A percentile compares a stretch with the other conserved stretches of the same genome.
Conservation (phyloP, 805 yeast genomes). For the Maudiozyma turicensis region DNA sequence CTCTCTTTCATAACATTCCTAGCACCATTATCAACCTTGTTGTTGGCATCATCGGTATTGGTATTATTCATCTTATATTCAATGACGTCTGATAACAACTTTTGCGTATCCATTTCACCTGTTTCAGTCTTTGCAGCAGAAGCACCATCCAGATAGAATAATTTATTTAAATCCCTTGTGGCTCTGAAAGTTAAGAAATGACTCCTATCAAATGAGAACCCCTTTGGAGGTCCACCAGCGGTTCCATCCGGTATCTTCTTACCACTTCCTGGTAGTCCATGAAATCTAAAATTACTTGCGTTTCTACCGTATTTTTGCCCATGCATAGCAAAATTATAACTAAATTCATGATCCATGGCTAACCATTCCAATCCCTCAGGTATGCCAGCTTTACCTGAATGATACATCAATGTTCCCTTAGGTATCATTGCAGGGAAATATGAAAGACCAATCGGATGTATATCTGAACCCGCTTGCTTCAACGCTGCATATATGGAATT, state of each 20-base stretch:
- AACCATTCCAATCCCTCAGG: slow-evolving; percentile 50
- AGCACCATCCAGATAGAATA: slow-evolving; percentile 55
- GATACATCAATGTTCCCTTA: slow-evolving; percentile 48
- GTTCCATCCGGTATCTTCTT: neutral
- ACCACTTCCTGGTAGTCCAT: slow-evolving; percentile 2
- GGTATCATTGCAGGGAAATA: slow-evolving; percentile 54
- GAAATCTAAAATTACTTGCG: slow-evolving; percentile 3
- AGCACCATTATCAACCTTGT: slow-evolving; percentile 9
- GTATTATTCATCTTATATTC: slow-evolving; percentile 7
- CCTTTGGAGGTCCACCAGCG: neutral
- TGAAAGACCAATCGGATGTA: slow-evolving; percentile 48
- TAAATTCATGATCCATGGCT: slow-evolving; percentile 56
- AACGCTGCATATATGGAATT: slow-evolving; percentile 45
- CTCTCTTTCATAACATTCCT: slow-evolving; percentile 31
- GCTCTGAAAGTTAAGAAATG: slow-evolving; percentile 36
- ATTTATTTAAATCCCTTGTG: slow-evolving; percentile 37
- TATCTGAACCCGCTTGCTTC: slow-evolving; percentile 41
- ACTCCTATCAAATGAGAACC: neutral
- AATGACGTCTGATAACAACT: slow-evolving; percentile 31
- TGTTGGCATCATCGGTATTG: slow-evolving; percentile 7
- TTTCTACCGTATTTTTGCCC: slow-evolving; percentile 16
- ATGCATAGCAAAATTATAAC: slow-evolving; percentile 37
- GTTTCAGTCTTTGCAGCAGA: slow-evolving; percentile 50
- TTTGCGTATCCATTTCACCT: slow-evolving; percentile 57
- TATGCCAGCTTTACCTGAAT: slow-evolving; percentile 37